Conservation (phyloP, 2,329 filamentous ascomycete genomes). For the Pseudocercospora musae region DNA sequence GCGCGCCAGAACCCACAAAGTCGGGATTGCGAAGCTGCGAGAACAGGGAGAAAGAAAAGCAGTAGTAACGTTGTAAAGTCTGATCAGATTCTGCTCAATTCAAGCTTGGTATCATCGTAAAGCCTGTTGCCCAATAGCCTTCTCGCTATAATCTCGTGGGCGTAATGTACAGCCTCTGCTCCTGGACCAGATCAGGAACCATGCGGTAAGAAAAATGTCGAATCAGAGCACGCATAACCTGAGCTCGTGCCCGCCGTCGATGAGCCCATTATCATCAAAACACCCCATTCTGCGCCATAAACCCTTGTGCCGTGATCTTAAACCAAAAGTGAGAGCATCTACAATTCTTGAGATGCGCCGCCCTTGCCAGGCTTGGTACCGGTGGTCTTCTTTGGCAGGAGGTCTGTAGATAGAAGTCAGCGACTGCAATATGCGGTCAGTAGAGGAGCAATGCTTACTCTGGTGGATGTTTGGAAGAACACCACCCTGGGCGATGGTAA, state of each 20-base stretch:
- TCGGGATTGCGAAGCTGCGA: neutral
- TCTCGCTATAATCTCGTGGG: constrained; percentile 20
- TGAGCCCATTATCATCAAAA: constrained; percentile 37
- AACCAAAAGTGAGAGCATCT: constrained; percentile 45
- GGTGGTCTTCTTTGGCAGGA: constrained; percentile 96
- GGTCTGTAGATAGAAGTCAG: constrained; percentile 62
- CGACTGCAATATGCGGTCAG: constrained; percentile 8
- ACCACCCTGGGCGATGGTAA: constrained; percentile 96
- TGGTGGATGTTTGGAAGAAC: constrained; percentile 96
- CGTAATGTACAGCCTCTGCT: constrained; percentile 29
- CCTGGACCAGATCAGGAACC: constrained; percentile 27
- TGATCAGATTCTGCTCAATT: constrained; percentile 25
- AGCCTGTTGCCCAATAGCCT: constrained; percentile 24
- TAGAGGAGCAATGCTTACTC: constrained; percentile 59
- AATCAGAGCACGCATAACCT: constrained; percentile 27
- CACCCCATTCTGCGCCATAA: constrained; percentile 32
- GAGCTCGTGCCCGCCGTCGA: constrained; percentile 33
- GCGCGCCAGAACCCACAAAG: neutral
- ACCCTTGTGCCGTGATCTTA: constrained; percentile 28
- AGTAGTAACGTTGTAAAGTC: constrained; percentile 23
- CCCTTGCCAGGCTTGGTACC: constrained; percentile 78
- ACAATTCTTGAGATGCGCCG: constrained; percentile 88
- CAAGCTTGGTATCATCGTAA: constrained; percentile 29
- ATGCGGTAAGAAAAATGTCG: constrained; percentile 20
- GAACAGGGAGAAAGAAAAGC: constrained; percentile 1